Percentiles rank a stretch among this genome's conserved stretches.
phyloP scores from a whole-genome alignment of 2,329 filamentous ascomycete species.

The Annulohypoxylon truncatum region DNA sequence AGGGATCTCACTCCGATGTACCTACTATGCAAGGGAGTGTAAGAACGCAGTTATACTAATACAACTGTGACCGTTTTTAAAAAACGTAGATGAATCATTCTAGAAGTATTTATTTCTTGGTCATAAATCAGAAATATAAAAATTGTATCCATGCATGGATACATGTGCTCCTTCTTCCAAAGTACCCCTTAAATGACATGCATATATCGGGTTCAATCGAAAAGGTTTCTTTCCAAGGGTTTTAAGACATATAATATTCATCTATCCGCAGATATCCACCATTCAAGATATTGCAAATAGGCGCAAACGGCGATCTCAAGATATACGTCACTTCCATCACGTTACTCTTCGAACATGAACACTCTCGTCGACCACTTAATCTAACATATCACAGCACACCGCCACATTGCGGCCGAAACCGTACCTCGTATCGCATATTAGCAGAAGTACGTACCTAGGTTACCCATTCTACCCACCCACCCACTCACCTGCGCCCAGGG shows the following conservation, averaged over 20 bases:
- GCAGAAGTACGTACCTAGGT: too few species aligned
- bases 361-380: not conserved
- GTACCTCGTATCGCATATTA: too few species aligned
- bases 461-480: too few species aligned
- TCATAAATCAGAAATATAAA: not conserved
- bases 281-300: slow-evolving; percentile 2
- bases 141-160: too few species aligned
- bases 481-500: too few species aligned
- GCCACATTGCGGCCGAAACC: not conserved
- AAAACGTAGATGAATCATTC: not conserved
- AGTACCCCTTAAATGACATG: too few species aligned
- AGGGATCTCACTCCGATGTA: not conserved
- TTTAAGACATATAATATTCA: not conserved
- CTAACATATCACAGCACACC: slow-evolving; percentile 15
- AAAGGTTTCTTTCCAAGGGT: not conserved
- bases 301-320: not conserved
- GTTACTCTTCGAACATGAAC: not conserved
- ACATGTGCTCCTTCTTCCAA: too few species aligned
- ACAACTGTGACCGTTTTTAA: too few species aligned
- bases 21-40: not conserved
- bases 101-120: not conserved
- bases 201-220: too few species aligned
- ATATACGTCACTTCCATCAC: not conserved
- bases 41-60: too few species aligned
- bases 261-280: not conserved